Percentiles rank a stretch among this genome's conserved stretches.
Evolutionary conservation across 805 yeast species (phyloP).

Genomic region (Kurtzmaniella cleridarum): DNA sequence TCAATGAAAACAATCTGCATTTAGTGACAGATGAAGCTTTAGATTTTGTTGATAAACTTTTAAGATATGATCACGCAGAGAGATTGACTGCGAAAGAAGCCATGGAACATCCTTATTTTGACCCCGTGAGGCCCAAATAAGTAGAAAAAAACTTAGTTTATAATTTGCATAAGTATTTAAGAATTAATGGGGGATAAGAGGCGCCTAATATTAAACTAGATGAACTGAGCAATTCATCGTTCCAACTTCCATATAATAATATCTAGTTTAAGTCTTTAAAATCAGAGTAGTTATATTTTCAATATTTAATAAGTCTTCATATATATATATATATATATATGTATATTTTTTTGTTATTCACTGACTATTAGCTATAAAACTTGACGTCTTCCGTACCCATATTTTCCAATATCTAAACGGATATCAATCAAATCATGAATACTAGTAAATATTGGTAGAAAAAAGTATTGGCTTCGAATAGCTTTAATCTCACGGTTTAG

Average conservation of each 20-base stretch:
- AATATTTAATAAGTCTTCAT: too few relatives aligned
- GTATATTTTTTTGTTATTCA: too few relatives aligned
- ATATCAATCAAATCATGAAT: too few relatives aligned
- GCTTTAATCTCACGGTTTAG: not conserved
- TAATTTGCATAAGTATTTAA: not conserved
- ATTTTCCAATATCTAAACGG: too few relatives aligned
- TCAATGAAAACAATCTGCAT: constrained; percentile 63
- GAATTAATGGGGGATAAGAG: constrained; percentile 3
- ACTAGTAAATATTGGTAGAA: too few relatives aligned
- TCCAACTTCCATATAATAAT: not conserved
- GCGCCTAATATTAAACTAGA: not conserved
- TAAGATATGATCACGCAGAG: constrained; percentile 84
- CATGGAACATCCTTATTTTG: constrained; percentile 52
- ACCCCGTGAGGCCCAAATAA: constrained; percentile 12
- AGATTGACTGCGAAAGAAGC: constrained; percentile 88
- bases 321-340: too few relatives aligned
- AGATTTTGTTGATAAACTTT: constrained; percentile 73
- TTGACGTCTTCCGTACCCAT: too few relatives aligned
- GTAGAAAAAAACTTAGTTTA: not conserved
- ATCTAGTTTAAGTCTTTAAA: too few relatives aligned
- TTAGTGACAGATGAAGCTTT: constrained; percentile 63
- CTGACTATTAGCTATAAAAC: too few relatives aligned
- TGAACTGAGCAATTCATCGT: too few relatives aligned
- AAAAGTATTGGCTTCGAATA: not conserved
- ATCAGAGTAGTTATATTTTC: too few relatives aligned